A percentile compares a stretch with the other conserved stretches of the same genome.
Conservation (phyloP, 2,329 filamentous ascomycete genomes). For the Colletotrichum sp. region DNA sequence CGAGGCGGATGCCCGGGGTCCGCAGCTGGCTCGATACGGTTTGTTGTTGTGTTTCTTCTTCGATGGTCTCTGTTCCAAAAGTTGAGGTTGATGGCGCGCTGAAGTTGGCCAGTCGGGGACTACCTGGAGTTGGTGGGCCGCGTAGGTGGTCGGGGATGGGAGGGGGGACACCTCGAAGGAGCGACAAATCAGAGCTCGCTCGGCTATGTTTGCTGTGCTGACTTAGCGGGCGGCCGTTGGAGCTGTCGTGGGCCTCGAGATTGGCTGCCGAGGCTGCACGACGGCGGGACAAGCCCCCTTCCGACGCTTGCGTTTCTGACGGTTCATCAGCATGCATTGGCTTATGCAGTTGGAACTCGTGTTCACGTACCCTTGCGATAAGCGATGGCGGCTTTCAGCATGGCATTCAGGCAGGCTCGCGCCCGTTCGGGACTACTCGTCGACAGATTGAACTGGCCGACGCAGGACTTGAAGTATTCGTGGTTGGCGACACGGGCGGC, state of each 20-base stretch:
- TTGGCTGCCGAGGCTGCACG: slow-evolving; percentile 68
- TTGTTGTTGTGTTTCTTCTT: slow-evolving; percentile 39
- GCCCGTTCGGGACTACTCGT: slow-evolving; percentile 73
- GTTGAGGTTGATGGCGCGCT: slow-evolving; percentile 33
- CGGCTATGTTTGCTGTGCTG: slow-evolving; percentile 71
- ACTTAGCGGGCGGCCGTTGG: slow-evolving; percentile 58
- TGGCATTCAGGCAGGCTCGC: slow-evolving; percentile 76
- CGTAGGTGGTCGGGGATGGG: slow-evolving; percentile 47
- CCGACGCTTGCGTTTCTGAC: slow-evolving; percentile 27
- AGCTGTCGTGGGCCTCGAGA: slow-evolving; percentile 60
- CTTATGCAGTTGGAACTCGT: not conserved
- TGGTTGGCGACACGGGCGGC: slow-evolving; percentile 67
- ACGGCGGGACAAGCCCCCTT: slow-evolving; percentile 51
- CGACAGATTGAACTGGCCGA: slow-evolving; percentile 78
- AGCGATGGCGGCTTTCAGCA: slow-evolving; percentile 74
- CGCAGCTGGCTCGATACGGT: slow-evolving; percentile 56
- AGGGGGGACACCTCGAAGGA: slow-evolving; percentile 58
- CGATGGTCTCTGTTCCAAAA: slow-evolving; percentile 43
- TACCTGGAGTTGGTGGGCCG: slow-evolving; percentile 29
- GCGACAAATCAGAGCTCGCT: slow-evolving; percentile 73
- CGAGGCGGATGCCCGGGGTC: slow-evolving; percentile 57
- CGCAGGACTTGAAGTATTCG: slow-evolving; percentile 69
- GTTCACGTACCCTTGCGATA: slow-evolving; percentile 69
- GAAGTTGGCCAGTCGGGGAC: slow-evolving; percentile 52
- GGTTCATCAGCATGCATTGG: slow-evolving; percentile 13